Conservation (phyloP, 2,329 filamentous ascomycete species). For the Remersonia thermophila region DNA sequence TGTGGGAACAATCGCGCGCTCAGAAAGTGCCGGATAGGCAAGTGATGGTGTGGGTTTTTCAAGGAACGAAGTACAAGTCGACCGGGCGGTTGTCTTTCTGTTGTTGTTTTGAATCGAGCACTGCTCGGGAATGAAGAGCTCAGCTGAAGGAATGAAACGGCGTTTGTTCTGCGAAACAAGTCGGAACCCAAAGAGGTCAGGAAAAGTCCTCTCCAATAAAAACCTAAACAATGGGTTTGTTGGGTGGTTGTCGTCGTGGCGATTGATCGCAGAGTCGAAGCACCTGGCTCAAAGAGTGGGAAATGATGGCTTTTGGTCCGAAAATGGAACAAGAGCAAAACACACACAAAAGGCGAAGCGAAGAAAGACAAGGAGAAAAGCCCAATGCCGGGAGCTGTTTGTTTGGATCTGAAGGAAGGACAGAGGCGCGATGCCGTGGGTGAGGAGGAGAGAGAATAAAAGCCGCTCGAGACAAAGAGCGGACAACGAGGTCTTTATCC, state of each 20-base stretch:
- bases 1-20: slow-evolving; percentile 8
- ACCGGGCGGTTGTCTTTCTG: slow-evolving; percentile 7
- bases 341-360: slow-evolving; percentile 12
- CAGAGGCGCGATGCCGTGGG: slow-evolving; percentile 15
- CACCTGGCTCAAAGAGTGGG: not conserved
- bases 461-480: slow-evolving; percentile 4
- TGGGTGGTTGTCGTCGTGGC: too few species aligned
- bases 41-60: slow-evolving; percentile 4
- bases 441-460: slow-evolving; percentile 11
- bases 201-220: too few species aligned
- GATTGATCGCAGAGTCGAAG: not conserved
- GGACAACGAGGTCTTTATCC: slow-evolving; percentile 12
- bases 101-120: slow-evolving; percentile 11
- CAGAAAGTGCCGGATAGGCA: slow-evolving; percentile 11
- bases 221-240: too few species aligned
- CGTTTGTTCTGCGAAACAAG: slow-evolving; percentile 6
- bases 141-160: slow-evolving; percentile 10
- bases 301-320: not conserved
- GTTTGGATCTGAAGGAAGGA: slow-evolving; percentile 14
- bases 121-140: slow-evolving; percentile 12
- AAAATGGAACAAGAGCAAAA: slow-evolving; percentile 9
- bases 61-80: slow-evolving; percentile 8
- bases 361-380: not conserved
- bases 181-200: too few species aligned
- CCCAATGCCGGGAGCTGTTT: too few species aligned